Conservation (phyloP, 768 basidiomycete genomes). For the Holtermannia corniformis region DNA sequence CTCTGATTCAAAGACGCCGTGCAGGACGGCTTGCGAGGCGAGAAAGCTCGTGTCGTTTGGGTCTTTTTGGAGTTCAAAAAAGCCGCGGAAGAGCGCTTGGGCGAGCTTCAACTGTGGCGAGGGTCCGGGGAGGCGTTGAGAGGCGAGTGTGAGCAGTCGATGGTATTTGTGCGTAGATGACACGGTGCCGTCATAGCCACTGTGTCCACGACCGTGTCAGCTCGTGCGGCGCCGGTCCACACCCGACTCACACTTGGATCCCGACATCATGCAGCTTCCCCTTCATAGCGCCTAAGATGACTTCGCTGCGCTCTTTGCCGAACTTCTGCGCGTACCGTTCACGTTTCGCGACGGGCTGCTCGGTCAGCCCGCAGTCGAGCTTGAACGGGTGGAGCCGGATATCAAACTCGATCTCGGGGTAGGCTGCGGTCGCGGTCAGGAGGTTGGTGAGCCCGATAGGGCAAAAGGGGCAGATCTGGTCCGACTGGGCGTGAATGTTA, state of each 20-base stretch:
- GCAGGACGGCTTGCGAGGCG: conserved; percentile 51
- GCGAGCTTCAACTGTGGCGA: conserved; percentile 50
- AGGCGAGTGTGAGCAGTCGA: conserved; percentile 44
- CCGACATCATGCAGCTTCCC: conserved; percentile 54
- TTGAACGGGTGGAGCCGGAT: conserved; percentile 49
- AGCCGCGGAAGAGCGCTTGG: conserved; percentile 55
- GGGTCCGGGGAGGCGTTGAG: conserved; percentile 41
- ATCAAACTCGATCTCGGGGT: conserved; percentile 41
- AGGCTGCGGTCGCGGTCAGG: conserved; percentile 15
- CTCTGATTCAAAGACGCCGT: conserved; percentile 52
- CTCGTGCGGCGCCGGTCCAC: background rate
- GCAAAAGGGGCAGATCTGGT: conserved; percentile 30
- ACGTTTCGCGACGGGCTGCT: conserved; percentile 20
- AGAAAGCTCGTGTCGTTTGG: conserved; percentile 55
- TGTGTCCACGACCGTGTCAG: conserved; percentile 29
- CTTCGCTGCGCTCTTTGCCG: conserved; percentile 49
- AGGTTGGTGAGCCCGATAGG: conserved; percentile 22
- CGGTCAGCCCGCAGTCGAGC: conserved; percentile 44
- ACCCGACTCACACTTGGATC: conserved; percentile 49
- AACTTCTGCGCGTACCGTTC: conserved; percentile 40
- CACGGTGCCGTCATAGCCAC: conserved; percentile 54
- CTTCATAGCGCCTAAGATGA: conserved; percentile 45
- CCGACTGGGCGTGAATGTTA: conserved; percentile 11
- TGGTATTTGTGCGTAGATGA: conserved; percentile 62
- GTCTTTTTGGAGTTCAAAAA: conserved; percentile 58